Conservation (phyloP, 2,329 filamentous ascomycete genomes). For the Microdochium trichocladiopsis region DNA sequence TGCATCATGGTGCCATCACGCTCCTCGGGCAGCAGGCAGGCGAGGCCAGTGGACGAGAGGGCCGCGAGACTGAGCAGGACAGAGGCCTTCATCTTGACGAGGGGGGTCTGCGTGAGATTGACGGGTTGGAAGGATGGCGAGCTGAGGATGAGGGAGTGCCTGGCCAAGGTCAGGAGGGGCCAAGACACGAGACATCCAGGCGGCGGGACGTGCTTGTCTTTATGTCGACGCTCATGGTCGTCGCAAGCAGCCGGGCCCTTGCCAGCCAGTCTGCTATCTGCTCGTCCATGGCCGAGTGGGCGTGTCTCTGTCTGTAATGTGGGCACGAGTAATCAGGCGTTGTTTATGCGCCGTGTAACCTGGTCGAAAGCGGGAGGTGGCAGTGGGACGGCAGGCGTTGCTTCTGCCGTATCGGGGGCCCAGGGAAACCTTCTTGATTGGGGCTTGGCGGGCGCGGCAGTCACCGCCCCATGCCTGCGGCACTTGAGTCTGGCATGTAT, state of each 20-base stretch:
- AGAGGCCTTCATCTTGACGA: conserved; percentile 1
- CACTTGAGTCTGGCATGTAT: no score
- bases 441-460: not conserved
- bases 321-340: not conserved
- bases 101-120: not conserved
- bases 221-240: not conserved
- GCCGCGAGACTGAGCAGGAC: not conserved
- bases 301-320: no score
- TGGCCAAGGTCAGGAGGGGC: not conserved
- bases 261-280: no score
- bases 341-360: not conserved
- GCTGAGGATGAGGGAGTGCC: not conserved
- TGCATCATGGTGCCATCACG: conserved; percentile 10
- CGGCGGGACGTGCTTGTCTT: not conserved
- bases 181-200: not conserved
- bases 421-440: not conserved
- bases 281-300: no score
- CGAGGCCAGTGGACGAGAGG: not conserved
- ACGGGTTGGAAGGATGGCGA: not conserved
- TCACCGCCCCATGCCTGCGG: not conserved
- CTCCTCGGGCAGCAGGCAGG: conserved; percentile 31
- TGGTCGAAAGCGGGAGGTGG: not conserved
- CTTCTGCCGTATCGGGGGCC: not conserved
- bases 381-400: not conserved
- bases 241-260: not conserved